Conservation (phyloP, 2,329 filamentous ascomycete genomes). For the Aspergillus jensenii region DNA sequence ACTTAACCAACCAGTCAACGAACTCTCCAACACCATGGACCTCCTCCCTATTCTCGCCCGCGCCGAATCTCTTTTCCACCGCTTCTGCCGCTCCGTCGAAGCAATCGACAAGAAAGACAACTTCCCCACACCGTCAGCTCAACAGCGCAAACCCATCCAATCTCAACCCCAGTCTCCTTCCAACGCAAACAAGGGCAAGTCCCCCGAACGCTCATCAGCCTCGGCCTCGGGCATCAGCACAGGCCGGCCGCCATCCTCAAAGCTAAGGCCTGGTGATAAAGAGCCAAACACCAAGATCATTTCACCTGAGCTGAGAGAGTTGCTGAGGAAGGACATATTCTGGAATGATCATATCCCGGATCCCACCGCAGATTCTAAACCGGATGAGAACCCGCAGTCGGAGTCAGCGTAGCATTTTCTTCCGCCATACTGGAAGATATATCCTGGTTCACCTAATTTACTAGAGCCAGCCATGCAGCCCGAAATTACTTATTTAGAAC, state of each 20-base stretch:
- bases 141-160: conserved; percentile 48
- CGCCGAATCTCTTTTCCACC: conserved; percentile 82
- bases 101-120: conserved; percentile 88
- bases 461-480: background rate
- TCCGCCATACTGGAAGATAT: too few species aligned
- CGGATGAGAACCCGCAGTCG: background rate
- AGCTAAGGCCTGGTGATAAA: background rate
- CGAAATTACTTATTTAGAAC: background rate
- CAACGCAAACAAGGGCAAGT: conserved; percentile 30
- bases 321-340: conserved; percentile 62
- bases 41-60: conserved; percentile 81
- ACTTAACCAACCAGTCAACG: conserved; percentile 67
- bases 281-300: conserved; percentile 53
- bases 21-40: conserved; percentile 90
- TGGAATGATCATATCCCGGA: conserved; percentile 28
- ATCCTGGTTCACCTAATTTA: too few species aligned
- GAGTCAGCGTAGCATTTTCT: too few species aligned
- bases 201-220: conserved; percentile 18
- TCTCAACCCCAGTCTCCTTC: conserved; percentile 10
- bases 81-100: conserved; percentile 85
- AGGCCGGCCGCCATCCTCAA: conserved; percentile 13
- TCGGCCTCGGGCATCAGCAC: conserved; percentile 19
- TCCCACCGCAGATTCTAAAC: background rate
- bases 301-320: conserved; percentile 60
- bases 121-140: conserved; percentile 61